phyloP scores from a whole-genome alignment of 2,329 filamentous ascomycete species.

The Drechslerella dactyloides region DNA sequence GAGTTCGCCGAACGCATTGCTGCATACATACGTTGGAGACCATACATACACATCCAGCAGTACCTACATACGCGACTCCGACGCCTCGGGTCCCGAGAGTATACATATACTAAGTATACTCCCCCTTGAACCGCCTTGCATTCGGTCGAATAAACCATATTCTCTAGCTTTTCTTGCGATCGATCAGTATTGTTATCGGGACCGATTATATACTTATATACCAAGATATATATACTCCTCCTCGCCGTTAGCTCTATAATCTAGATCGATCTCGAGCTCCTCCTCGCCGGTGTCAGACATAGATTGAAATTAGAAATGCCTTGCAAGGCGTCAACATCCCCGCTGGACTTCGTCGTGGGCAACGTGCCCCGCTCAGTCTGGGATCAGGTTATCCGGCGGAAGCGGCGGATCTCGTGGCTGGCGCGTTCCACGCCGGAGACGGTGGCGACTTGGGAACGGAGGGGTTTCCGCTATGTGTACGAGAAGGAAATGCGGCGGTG shows the following conservation, averaged over 20 bases:
- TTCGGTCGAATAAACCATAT: not conserved
- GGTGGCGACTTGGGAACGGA: conserved; percentile 26
- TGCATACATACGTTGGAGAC: not conserved
- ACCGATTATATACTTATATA: not conserved
- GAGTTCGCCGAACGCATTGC: not conserved
- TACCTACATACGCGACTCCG: not conserved
- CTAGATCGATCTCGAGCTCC: no score
- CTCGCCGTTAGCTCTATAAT: not conserved
- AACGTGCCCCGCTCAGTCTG: conserved; percentile 28
- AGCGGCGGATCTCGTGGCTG: conserved; percentile 18
- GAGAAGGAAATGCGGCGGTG: conserved; percentile 31
- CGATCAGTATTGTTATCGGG: not conserved
- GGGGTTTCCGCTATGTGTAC: conserved; percentile 34
- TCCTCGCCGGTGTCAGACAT: no score
- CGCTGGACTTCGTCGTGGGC: conserved; percentile 16
- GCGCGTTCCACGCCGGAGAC: conserved; percentile 6
- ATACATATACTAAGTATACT: conserved; percentile 1
- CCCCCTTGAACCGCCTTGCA: not conserved
- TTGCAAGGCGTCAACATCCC: conserved; percentile 25
- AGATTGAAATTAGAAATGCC: conserved; percentile 19
- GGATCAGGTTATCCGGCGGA: conserved; percentile 30
- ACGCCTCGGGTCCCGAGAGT: not conserved
- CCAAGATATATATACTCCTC: not conserved
- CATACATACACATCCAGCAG: not conserved
- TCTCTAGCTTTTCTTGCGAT: not conserved